A percentile compares a stretch with the other conserved stretches of the same genome.
These are phyloP conservation scores for Stephanodiscus triporus DNA, from an alignment of 108 stramenopile species.

Conservation along the genomic window DNA sequence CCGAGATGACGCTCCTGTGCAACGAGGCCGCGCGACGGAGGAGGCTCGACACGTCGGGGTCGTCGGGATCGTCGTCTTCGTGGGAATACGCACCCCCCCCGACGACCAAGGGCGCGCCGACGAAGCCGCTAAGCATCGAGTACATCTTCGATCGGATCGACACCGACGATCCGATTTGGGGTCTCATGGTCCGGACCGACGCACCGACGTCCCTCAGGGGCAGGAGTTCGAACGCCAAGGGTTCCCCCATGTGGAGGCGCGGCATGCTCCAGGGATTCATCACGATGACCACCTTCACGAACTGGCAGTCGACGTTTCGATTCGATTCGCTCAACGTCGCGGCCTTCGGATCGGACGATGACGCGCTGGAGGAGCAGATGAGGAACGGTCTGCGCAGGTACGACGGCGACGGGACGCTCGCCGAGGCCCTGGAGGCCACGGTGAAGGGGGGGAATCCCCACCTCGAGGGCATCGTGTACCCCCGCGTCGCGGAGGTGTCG, in stretches of 20 bases:
- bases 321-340: constrained; percentile 85
- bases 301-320: constrained; percentile 87
- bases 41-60: constrained; percentile 1
- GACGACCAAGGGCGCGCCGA: constrained; percentile 22
- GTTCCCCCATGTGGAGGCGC: constrained; percentile 47
- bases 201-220: constrained; percentile 34
- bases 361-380: constrained; percentile 47
- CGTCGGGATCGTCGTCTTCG: background rate
- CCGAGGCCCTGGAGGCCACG: constrained; percentile 65
- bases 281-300: constrained; percentile 89
- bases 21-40: constrained; percentile 85
- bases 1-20: constrained; percentile 86
- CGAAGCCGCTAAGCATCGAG: constrained; percentile 88
- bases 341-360: constrained; percentile 76
- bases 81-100: background rate
- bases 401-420: constrained; percentile 69
- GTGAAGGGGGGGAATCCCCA: constrained; percentile 87
- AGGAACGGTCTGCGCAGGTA: constrained; percentile 49
- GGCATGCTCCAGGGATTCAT: constrained; percentile 92
- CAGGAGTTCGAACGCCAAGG: constrained; percentile 28
- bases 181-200: constrained; percentile 72
- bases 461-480: constrained; percentile 92
- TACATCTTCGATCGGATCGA: constrained; percentile 94
- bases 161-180: constrained; percentile 88
- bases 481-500: constrained; percentile 88